Conservation (phyloP, 345 rosid species). For the Hevea brasiliensis region DNA sequence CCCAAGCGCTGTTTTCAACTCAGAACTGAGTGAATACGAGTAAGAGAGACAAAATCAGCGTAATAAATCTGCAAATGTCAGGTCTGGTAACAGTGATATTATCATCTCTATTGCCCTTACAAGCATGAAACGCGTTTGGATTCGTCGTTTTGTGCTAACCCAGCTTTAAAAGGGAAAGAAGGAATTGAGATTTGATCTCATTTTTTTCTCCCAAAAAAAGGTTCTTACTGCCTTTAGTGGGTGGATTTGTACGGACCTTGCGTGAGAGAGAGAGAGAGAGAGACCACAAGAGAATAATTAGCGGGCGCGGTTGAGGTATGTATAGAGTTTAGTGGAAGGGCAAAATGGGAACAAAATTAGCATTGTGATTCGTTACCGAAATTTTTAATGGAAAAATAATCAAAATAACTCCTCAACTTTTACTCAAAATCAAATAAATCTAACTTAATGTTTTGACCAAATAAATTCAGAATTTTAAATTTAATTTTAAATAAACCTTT, state of each 20-base stretch:
- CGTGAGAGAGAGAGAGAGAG: not conserved
- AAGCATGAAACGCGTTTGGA: constrained; percentile 2
- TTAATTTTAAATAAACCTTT: too few relatives aligned
- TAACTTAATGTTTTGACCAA: too few relatives aligned
- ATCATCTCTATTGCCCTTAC: not conserved
- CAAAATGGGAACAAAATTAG: not conserved
- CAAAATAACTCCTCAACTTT: too few relatives aligned
- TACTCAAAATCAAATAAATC: too few relatives aligned
- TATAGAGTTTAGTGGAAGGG: not conserved
- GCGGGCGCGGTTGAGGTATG: not conserved
- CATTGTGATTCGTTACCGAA: not conserved
- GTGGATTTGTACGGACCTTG: constrained; percentile 1
- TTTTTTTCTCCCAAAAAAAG: not conserved
- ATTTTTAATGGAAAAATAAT: not conserved
- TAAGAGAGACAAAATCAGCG: not conserved
- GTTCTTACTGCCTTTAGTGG: not conserved
- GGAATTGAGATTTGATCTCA: not conserved
- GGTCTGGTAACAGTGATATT: constrained; percentile 9
- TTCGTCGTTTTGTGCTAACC: not conserved
- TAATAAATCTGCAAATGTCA: constrained; percentile 20
- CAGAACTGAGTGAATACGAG: not conserved
- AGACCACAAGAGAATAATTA: not conserved
- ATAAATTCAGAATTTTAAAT: too few relatives aligned
- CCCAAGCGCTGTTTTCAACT: not conserved
- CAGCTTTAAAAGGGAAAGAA: too few relatives aligned